Percentiles rank a stretch among this genome's conserved stretches.
Evolutionary conservation across 257 asterid species (phyloP).

Genomic region (Nicotiana tomentosiformis): DNA sequence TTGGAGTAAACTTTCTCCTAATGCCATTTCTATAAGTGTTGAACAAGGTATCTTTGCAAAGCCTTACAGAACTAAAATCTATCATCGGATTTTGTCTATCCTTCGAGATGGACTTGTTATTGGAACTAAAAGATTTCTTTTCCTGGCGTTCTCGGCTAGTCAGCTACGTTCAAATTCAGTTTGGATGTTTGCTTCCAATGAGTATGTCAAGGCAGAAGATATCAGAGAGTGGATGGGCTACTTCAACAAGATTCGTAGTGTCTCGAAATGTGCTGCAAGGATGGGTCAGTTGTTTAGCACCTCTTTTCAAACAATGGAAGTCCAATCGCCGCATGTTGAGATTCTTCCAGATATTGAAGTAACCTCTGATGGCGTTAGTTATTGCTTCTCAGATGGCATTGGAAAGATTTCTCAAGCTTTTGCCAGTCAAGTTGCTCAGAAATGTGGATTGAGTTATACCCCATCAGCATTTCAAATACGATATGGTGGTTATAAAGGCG

Average conservation of each 20-base stretch:
- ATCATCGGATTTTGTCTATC: conserved; percentile 53
- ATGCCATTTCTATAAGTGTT: conserved; percentile 41
- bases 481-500: conserved; percentile 96
- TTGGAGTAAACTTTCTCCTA: conserved; percentile 66
- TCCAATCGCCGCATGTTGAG: conserved; percentile 43
- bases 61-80: conserved; percentile 55
- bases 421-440: conserved; percentile 49
- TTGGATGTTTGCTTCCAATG: conserved; percentile 98
- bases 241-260: conserved; percentile 64
- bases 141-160: conserved; percentile 92
- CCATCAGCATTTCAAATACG: conserved; percentile 97
- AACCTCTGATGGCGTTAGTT: conserved; percentile 52
- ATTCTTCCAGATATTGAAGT: conserved; percentile 68
- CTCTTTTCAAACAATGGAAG: conserved; percentile 59
- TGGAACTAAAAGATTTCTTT: conserved; percentile 66
- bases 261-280: conserved; percentile 90
- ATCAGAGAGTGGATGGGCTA: conserved; percentile 96
- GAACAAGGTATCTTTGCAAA: conserved; percentile 59
- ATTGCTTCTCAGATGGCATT: conserved; percentile 93
- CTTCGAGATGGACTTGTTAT: conserved; percentile 70
- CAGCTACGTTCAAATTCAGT: conserved; percentile 80
- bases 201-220: conserved; percentile 52
- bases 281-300: conserved; percentile 97
- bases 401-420: conserved; percentile 69
- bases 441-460: conserved; percentile 45